Percentiles rank a stretch among this genome's conserved stretches.
phyloP scores from a whole-genome alignment of 2,329 filamentous ascomycete genomes.

The Camillea tinctor region DNA sequence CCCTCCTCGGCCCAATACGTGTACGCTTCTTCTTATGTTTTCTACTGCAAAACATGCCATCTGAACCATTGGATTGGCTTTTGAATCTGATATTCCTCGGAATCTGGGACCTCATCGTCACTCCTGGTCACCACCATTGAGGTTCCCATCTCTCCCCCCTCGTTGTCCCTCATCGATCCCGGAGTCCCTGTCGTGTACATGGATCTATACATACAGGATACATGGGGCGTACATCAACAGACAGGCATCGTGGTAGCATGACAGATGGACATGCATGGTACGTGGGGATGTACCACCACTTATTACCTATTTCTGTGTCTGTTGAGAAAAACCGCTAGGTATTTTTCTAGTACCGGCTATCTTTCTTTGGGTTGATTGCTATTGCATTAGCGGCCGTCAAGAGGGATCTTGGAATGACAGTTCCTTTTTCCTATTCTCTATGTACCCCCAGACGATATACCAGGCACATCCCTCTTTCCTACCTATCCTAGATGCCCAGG shows the following conservation, averaged over 20 bases:
- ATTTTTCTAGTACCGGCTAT: conserved; percentile 34
- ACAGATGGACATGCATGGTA: conserved; percentile 37
- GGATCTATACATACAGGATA: conserved; percentile 32
- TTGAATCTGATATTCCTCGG: conserved; percentile 16
- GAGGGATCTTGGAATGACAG: conserved; percentile 29
- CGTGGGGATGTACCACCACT: conserved; percentile 30
- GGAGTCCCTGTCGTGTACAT: conserved; percentile 32
- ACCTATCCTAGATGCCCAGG: conserved; percentile 22
- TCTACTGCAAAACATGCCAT: conserved; percentile 18
- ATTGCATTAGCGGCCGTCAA: conserved; percentile 40
- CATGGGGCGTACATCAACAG: conserved; percentile 31
- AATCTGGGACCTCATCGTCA: conserved; percentile 23
- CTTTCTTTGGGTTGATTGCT: conserved; percentile 35
- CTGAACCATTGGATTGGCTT: conserved; percentile 25
- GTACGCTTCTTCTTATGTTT: conserved; percentile 11
- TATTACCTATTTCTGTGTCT: conserved; percentile 17
- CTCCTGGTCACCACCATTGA: conserved; percentile 14
- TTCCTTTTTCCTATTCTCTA: conserved; percentile 24
- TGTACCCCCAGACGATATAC: conserved; percentile 29
- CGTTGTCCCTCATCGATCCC: conserved; percentile 27
- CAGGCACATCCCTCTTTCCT: conserved; percentile 38
- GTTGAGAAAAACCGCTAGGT: conserved; percentile 18
- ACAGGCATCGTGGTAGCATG: conserved; percentile 35
- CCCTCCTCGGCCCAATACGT: conserved; percentile 21
- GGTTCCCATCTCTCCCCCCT: conserved; percentile 11